Base-by-base conservation (phyloP, 352 stramenopile genomes). In the Phytophthora parvispora region DNA sequence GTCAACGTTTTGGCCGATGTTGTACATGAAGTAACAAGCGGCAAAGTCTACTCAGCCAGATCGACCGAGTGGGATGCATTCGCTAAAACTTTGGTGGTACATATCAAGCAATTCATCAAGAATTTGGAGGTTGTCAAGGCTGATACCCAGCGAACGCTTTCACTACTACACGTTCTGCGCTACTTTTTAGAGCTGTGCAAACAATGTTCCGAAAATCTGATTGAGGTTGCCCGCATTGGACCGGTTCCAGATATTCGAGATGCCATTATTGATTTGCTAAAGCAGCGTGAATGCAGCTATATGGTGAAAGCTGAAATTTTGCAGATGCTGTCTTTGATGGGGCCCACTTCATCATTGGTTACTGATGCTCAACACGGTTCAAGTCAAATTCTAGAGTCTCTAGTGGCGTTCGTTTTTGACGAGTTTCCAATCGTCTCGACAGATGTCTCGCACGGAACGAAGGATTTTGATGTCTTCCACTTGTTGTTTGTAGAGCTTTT, bases 401-500 rank as follows among this genome's bases (percentile, higher is more conserved):
- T 94, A 1, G 48, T 78, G 18, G 43, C 28, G 15, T 91, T 96
- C 55, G 71, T 92, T 43, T 77, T 91, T 10, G 79, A 91, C 25
- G 85, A 94, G 34, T 94, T 96, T 58, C 89, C 87, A 5, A 90
- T 95, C 36, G 62, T 77, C 27, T 96, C 89, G n/a, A 75, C 67
- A 24, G 89, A 96, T 69, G 86, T 95, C 5, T 72, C 74, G 6
- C 59, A 56, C 34, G 83, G 80, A 1, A 86, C 87, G 6, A 86
- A 88, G 20, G 87, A 93, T 27, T 92, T 83, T 64, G 86, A 91
- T 58, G 64, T 89, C 0, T 95, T 89, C 43, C 60, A 59, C 2
- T 64, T 87, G 42, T 64, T 96, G 2, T 86, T 94, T 40, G 49
- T 45, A 2, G 77, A 85, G 25, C 47, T 94, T 16, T 59, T 94